phyloP scores from a whole-genome alignment of 1,284 basidiomycete species.

The Malassezia sp. region DNA sequence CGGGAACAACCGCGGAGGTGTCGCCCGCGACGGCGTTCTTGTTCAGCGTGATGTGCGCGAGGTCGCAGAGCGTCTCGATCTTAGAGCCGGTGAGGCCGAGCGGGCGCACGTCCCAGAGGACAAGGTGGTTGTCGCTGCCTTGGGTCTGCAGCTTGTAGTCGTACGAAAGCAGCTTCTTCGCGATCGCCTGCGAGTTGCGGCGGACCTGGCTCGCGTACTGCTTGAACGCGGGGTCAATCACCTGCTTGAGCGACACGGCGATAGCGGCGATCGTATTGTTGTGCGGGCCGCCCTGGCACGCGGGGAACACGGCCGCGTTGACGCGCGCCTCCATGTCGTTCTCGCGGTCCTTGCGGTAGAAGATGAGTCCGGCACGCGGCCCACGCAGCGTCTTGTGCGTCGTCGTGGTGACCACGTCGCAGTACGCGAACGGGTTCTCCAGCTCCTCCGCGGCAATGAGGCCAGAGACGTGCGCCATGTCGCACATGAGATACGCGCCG shows the following conservation, averaged over 20 bases:
- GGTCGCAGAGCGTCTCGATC: constrained; percentile 95
- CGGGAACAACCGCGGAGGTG: constrained; percentile 82
- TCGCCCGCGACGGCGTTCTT: constrained; percentile 96
- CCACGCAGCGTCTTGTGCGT: constrained; percentile 98
- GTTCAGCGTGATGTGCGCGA: constrained; percentile 66
- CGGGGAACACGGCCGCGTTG: constrained; percentile 98
- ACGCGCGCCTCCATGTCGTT: constrained; percentile 82
- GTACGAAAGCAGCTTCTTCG: constrained; percentile 36
- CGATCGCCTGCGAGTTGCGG: constrained; percentile 48
- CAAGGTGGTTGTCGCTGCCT: constrained; percentile 93
- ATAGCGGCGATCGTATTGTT: constrained; percentile 98
- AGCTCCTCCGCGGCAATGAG: constrained; percentile 87
- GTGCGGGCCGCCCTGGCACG: constrained; percentile 98
- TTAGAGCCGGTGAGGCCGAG: constrained; percentile 91
- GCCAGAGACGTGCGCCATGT: constrained; percentile 96
- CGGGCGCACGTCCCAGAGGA: constrained; percentile 94
- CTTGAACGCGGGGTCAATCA: constrained; percentile 77
- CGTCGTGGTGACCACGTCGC: constrained; percentile 59
- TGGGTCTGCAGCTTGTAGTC: constrained; percentile 82
- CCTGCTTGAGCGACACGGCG: constrained; percentile 90
- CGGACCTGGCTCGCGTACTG: constrained; percentile 90
- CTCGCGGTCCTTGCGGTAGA: constrained; percentile 91
- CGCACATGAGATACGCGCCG: constrained; percentile 64
- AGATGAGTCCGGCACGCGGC: constrained; percentile 93
- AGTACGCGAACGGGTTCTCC: constrained; percentile 86